A percentile compares a stretch with the other conserved stretches of the same genome.
phyloP scores from a whole-genome alignment of 495 filamentous ascomycete genomes.

The Penicillium riverlandense region DNA sequence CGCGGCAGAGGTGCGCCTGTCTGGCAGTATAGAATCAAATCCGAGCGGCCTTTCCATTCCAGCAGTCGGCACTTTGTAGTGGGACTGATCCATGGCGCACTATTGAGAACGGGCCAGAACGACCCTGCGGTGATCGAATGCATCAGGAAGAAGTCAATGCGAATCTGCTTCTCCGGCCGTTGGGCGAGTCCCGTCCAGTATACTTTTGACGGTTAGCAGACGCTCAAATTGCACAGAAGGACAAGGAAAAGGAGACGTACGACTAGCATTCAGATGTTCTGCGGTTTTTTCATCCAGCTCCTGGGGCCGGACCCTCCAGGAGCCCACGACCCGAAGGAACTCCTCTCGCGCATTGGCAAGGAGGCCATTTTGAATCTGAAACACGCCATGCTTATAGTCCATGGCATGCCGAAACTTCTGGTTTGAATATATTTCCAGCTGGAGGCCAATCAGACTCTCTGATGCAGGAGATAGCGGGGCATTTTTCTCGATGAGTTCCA shows the following conservation, averaged over 20 bases:
- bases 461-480: not conserved
- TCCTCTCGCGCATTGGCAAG: slow-evolving; percentile 10
- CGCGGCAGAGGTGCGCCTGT: slow-evolving; percentile 10
- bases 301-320: slow-evolving; percentile 9
- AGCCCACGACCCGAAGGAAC: slow-evolving; percentile 12
- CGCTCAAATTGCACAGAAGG: too few species aligned
- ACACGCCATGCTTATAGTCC: slow-evolving; percentile 6
- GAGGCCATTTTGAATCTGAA: slow-evolving; percentile 12
- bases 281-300: slow-evolving; percentile 19
- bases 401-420: slow-evolving; percentile 17
- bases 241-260: slow-evolving; percentile 1
- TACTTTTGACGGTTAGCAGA: slow-evolving; percentile 1
- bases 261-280: slow-evolving; percentile 20
- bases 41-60: slow-evolving; percentile 29
- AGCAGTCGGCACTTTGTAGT: slow-evolving; percentile 21
- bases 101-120: slow-evolving; percentile 18
- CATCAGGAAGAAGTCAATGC: slow-evolving; percentile 38
- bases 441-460: slow-evolving; percentile 6
- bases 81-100: slow-evolving; percentile 19
- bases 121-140: slow-evolving; percentile 29
- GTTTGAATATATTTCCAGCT: slow-evolving; percentile 5
- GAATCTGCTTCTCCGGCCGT: slow-evolving; percentile 16
- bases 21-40: slow-evolving; percentile 29
- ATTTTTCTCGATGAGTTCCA: slow-evolving; percentile 7
- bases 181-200: slow-evolving; percentile 20